Percentiles rank a stretch among this genome's conserved stretches.
Evolutionary conservation across 2,329 filamentous ascomycete genomes (phyloP).

Genomic region (Fusarium chuoi): DNA sequence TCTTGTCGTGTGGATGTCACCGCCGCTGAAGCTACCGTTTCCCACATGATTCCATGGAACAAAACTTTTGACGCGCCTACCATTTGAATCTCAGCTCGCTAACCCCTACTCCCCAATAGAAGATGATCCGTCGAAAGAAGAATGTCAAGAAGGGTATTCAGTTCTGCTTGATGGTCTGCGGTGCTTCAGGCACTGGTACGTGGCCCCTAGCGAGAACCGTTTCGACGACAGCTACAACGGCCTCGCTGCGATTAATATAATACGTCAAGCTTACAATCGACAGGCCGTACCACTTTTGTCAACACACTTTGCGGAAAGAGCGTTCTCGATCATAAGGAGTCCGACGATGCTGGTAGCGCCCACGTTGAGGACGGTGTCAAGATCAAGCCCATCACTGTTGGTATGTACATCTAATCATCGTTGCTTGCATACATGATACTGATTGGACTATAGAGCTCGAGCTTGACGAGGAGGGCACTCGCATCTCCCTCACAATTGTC

Average conservation of each 20-base stretch:
- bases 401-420: conserved; percentile 59
- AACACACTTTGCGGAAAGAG: conserved; percentile 98
- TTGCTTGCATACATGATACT: conserved; percentile 41
- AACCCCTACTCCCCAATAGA: conserved; percentile 59
- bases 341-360: conserved; percentile 87
- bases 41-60: conserved; percentile 20
- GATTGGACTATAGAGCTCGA: conserved; percentile 75
- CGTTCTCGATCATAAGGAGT: conserved; percentile 90
- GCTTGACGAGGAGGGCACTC: conserved; percentile 96
- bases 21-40: conserved; percentile 40
- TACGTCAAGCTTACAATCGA: conserved; percentile 35
- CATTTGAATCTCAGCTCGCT: conserved; percentile 38
- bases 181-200: conserved; percentile 96
- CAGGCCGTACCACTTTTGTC: conserved; percentile 97
- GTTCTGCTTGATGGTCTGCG: conserved; percentile 99
- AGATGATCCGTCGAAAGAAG: conserved; percentile 99
- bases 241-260: conserved; percentile 18
- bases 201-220: conserved; percentile 40
- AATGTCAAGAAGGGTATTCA: conserved; percentile 99
- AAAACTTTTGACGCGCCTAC: conserved; percentile 28
- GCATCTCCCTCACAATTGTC: conserved; percentile 97
- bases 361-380: conserved; percentile 96
- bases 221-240: conserved; percentile 16
- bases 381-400: conserved; percentile 98
- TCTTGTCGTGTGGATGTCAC: conserved; percentile 25